phyloP scores from a whole-genome alignment of 768 basidiomycete genomes.

The Hirschioporus abietinus region DNA sequence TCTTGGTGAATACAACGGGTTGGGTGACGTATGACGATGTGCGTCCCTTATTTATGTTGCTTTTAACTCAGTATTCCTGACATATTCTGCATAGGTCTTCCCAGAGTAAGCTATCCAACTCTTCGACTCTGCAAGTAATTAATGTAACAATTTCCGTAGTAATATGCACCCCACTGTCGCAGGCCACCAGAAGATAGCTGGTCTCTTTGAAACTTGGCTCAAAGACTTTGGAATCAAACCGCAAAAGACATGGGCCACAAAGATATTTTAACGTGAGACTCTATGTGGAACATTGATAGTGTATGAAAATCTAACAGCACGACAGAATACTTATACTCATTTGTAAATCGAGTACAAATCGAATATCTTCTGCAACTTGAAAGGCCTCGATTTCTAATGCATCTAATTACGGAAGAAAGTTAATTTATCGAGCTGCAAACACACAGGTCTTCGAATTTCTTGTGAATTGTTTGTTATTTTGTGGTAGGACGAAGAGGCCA shows the following conservation, averaged over 20 bases:
- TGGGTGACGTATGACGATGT: constrained; percentile 50
- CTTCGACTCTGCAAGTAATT: not conserved
- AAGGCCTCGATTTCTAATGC: no score
- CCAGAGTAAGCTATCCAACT: constrained; percentile 27
- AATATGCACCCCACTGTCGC: constrained; percentile 44
- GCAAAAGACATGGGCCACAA: constrained; percentile 17
- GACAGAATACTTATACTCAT: not conserved
- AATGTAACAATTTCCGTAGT: constrained; percentile 17
- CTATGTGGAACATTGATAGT: not conserved
- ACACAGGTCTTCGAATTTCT: no score
- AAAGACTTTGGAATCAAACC: constrained; percentile 40
- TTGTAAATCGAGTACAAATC: no score
- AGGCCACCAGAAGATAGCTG: constrained; percentile 44
- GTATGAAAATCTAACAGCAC: not conserved
- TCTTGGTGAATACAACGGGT: constrained; percentile 50
- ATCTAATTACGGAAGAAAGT: no score
- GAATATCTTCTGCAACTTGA: no score
- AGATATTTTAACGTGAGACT: not conserved
- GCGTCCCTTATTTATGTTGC: not conserved
- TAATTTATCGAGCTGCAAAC: no score
- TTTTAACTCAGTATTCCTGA: not conserved
- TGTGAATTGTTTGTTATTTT: not conserved
- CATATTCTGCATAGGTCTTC: constrained; percentile 19
- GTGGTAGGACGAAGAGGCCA: not conserved
- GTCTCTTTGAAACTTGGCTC: constrained; percentile 40